phyloP scores from a whole-genome alignment of 192 early-diverging fungal genomes.

The Coemansia sp. region DNA sequence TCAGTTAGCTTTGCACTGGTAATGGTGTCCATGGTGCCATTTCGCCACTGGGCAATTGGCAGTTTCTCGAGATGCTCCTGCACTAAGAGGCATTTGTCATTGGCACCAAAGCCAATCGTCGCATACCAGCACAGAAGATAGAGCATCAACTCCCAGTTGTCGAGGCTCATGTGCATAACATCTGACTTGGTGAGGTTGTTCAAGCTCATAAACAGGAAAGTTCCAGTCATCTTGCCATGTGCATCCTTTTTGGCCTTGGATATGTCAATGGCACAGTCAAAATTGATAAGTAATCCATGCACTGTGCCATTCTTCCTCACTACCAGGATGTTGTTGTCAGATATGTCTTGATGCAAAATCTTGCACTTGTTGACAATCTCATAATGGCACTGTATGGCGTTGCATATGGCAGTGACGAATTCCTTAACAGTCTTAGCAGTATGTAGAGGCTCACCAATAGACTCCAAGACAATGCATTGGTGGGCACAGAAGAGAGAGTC shows the following conservation, averaged over 20 bases:
- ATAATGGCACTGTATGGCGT: constrained; percentile 21
- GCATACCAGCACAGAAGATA: constrained; percentile 3
- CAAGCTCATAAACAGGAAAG: constrained; percentile 27
- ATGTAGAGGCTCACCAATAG: background rate
- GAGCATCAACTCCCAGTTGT: constrained; percentile 14
- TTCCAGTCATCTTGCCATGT: background rate
- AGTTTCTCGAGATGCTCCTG: too few species aligned
- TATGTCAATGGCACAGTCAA: constrained; percentile 10
- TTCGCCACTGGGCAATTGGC: too few species aligned
- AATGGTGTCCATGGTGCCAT: too few species aligned
- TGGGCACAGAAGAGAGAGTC: background rate
- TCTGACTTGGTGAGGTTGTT: constrained; percentile 7
- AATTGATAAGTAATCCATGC: constrained; percentile 22
- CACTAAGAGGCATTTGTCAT: too few species aligned
- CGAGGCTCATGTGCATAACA: background rate
- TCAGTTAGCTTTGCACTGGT: too few species aligned
- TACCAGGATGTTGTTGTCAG: constrained; percentile 26
- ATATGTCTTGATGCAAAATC: constrained; percentile 34
- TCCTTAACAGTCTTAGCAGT: constrained; percentile 3
- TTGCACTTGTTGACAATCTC: constrained; percentile 8
- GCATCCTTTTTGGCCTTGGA: too few species aligned
- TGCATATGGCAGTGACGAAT: constrained; percentile 15
- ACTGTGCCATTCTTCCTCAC: background rate
- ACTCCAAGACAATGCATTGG: background rate
- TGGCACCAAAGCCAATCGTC: background rate